Base-by-base conservation (phyloP, 805 yeast genomes). In the Teunomyces kruisii region DNA sequence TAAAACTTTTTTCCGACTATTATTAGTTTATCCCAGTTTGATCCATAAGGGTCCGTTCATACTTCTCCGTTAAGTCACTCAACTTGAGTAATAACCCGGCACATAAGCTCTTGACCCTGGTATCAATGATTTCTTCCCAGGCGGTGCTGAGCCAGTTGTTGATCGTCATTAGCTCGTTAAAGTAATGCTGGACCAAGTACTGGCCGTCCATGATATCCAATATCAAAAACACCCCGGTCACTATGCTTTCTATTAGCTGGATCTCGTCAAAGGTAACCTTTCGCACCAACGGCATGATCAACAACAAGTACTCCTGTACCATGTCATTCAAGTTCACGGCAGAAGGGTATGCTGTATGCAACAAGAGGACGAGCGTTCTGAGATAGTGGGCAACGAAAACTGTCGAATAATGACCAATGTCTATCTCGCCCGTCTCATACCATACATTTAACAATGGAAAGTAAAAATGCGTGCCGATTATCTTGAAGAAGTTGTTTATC, bases 281-380 rank as follows among this genome's bases (percentile, higher is more conserved):
- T 16, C 39, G 44, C 39, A 64, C 44, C 14, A 65, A 31, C 0
- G 67, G 64, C 1, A 48, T 50, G 5, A 58, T 49, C n/a, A 80
- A 57, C 0, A 60, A 51, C 6, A 84, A 49, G 44, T 75, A 61
- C 49, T 84, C 90, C 2, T 64, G 57, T 1, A 78, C 68, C 88
- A 86, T 83, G 30, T 79, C 86, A 1, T 65, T 58, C 17, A 81
- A 56, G 36, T 78, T 75, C 1, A 64, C 50, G 0, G 79, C 64
- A 2, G 80, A 65, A 1, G 88, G 89, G 48, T 79, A 76, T 0
- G 86, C 80, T 40, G 81, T 67, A 43, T 79, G 80, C 15, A 83
- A 58, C 2, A 86, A 53, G n/a, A 85, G 55, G 0, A 80, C 72
- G 43, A 86, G 55, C 0, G 88, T 81, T 43, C 78, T 75, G 38